Base-by-base conservation (phyloP, 495 filamentous ascomycete species). In the Cercophora samala region DNA sequence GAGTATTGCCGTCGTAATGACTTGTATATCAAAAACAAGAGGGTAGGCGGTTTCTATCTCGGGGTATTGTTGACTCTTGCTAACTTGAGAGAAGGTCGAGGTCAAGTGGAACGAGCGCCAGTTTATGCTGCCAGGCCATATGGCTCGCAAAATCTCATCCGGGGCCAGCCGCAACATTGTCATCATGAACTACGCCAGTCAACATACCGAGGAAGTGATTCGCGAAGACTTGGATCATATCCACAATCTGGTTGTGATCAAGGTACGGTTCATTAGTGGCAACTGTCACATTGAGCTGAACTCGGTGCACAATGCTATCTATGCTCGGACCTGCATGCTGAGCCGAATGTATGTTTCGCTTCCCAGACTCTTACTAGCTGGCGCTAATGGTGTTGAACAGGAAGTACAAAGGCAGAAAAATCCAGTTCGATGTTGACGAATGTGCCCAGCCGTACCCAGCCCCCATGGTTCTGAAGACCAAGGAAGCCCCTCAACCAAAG, bases 161-260 rank as follows among this genome's bases (percentile, higher is more conserved):
- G 92, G 92, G n/a, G 90, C 89, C n/a, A 90, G 86, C 55, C 88
- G 92, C 63, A 93, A 93, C 70, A 75, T 96, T 23, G 76, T 92
- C 46, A 81, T 96, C 58, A 83, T 81, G 68, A 84, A 84, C 8
- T 84, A 83, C 25, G 79, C 83, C 56, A 74, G 77, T 32, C 83
- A 79, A 61, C 82, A 92, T 66, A 92, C 88, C 0, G 89, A 90
- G 64, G 77, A 81, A 3, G 72, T 79, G 4, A 85, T 96, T 56
- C 86, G 90, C 2, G 85, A 89, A 5, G 89, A 96, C 70, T 77
- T 94, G 54, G 89, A 94, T 18, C 92, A 95, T 72, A 93, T 96
- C 68, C 86, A 93, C 74, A 91, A 91, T 70, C 80, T 94, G 11
- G 81, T 89, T 29, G 82, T 96, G 17, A 83, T 93, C 73, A 85